Percentiles rank a stretch among this genome's conserved stretches.
phyloP scores from a whole-genome alignment of 352 stramenopile species.

The Thalassiosira mediterranea region DNA sequence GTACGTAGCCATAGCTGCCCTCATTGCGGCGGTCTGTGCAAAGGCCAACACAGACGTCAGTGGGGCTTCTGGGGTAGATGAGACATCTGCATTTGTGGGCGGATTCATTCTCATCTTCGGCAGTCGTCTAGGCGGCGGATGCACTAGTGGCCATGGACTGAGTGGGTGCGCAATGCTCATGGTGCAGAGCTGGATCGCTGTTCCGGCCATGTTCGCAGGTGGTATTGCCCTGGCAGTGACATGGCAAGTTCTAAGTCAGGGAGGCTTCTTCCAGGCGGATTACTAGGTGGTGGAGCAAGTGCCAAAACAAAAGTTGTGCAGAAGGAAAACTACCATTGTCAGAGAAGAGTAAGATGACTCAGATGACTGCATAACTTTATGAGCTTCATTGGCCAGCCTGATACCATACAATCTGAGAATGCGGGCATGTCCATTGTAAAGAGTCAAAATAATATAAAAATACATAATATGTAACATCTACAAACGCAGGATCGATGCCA shows the following conservation, averaged over 20 bases:
- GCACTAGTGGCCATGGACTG: conserved; percentile 60
- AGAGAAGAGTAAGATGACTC: too few relatives aligned
- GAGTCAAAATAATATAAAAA: too few relatives aligned
- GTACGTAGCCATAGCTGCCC: conserved; percentile 1
- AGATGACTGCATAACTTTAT: too few relatives aligned
- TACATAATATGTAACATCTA: too few relatives aligned
- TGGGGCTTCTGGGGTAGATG: background rate
- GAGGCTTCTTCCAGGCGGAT: conserved; percentile 14
- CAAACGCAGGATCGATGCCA: too few relatives aligned
- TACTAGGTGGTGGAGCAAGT: too few relatives aligned
- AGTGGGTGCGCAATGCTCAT: conserved; percentile 34
- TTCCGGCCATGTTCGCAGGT: conserved; percentile 58
- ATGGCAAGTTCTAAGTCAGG: conserved; percentile 4
- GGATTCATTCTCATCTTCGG: conserved; percentile 61
- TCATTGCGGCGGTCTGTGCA: background rate
- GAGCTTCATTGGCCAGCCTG: too few relatives aligned
- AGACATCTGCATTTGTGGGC: conserved; percentile 29
- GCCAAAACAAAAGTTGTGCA: too few relatives aligned
- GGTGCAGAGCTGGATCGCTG: conserved; percentile 34
- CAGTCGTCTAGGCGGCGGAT: conserved; percentile 37
- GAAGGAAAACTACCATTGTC: too few relatives aligned
- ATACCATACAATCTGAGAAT: too few relatives aligned
- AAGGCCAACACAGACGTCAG: background rate
- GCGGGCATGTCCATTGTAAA: too few relatives aligned
- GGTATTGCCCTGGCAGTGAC: conserved; percentile 35